Evolutionary conservation across 352 stramenopile species (phyloP), one percentile per base, ranked within the genome.

Genomic region (Phytopythium delawarense): DNA sequence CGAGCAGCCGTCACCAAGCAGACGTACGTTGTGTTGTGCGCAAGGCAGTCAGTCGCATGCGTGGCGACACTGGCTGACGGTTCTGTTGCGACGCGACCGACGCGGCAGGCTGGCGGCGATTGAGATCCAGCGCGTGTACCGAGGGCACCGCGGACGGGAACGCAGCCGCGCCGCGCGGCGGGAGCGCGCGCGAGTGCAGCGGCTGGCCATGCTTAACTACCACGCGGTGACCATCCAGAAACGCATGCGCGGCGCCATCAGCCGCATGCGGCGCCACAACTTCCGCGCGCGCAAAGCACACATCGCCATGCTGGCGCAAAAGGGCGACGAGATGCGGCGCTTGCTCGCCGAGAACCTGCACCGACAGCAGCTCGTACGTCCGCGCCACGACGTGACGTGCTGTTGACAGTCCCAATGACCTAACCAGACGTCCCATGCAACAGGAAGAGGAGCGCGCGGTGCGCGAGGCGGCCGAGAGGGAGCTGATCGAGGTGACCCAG

Each of bases 201-300:
- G 50, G 15, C 61, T 61, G 52, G 70, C 65, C 4, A 54, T 86
- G 11, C 63, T 85, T 0, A 57, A 87, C 42, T 86, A 71, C 39
- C 78, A 86, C 34, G 79, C 79, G 0, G 66, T 80, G 15, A 40
- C 71, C 42, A 83, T 91, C 50, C 77, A 89, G 64, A 90, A 89
- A 40, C 60, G 71, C 51, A 56, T 75, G 20, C 79, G 82, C 13
- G 79, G 81, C 2, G 65, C 69, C 18, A 59, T 75, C 51, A 88
- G 78, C 68, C 75, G 79, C 7, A 73, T 67, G 18, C 66, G 63
- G 28, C 74, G 72, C 25, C 71, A 83, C 34, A 78, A 91, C 30
- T 87, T 91, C 57, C 70, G 74, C 16, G 80, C 76, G 50, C 74
- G 82, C 42, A 89, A 88, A 61, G 74, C 79, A 12, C 84, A 82